Evolutionary conservation across 208 protist species (phyloP), one percentile per base, ranked within the genome.

Genomic region (Angomonas deanei): DNA sequence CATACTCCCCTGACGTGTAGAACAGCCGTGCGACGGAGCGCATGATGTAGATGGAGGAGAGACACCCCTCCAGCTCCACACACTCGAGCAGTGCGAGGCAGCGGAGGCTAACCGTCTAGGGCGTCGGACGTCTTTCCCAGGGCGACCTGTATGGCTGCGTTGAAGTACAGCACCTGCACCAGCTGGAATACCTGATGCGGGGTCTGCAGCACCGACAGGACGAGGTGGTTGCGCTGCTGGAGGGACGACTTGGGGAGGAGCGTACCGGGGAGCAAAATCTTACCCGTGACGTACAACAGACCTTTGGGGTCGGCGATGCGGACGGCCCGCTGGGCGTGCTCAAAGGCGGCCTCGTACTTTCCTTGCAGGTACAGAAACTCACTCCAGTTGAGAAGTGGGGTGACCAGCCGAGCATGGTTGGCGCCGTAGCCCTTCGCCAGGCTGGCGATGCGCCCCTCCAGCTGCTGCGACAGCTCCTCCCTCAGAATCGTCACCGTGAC

Each of bases 251-350:
- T 31, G 27, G 52, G 56, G 21, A 90, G 77, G 50, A 75, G 63
- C 23, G 62, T 74, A n/a, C 61, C 66, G 1, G 83, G 83, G 53
- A 70, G 68, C 54, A 90, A 68, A 26, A 84, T 49, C 33, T 67
- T 52, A 3, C 47, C 52, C 8, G 68, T 72, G 26, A 86, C 67
- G 23, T 78, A 70, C 48, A 90, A 69, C n/a, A 72, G 26, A 5
- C 80, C 80, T 46, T 82, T 80, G 13, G 61, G 74, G 64, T 90
- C 83, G 36, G 74, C 63, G 47, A 86, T 52, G 15, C 69, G 76
- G 32, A 74, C 26, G 1, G 80, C 76, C 19, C 74, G 57, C 54
- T 79, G 70, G 3, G 84, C 55, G 42, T 54, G 80, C 49, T 55
- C 48, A 32, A 76, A 47, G 1, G 79, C 73, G 23, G 46, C 59